Evolutionary conservation across 768 basidiomycete genomes (phyloP), one percentile per base, ranked within the genome.

Genomic region (Leccinum variicolor): DNA sequence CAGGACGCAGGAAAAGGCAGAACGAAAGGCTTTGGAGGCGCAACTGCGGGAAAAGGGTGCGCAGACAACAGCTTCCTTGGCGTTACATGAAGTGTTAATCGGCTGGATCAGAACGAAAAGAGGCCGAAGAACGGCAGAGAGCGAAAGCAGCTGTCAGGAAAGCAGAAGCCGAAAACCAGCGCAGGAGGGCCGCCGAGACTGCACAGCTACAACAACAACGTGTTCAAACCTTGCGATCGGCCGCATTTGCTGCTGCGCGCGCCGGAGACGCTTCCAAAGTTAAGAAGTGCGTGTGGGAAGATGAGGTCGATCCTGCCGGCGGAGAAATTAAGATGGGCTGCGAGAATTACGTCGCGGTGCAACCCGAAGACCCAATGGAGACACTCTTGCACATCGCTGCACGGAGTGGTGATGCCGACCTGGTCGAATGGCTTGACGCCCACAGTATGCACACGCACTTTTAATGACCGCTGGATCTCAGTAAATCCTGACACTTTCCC

Each of bases 331-430:
- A 82, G 64, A 63, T 69, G 53, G 84, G 83, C 21, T 80, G 81
- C 62, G 79, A 81, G 47, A 76, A 74, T 52, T 84, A 84, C 62
- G 77, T 83, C 48, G 70, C 77, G 58, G 60, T 39, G 11, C 59
- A 61, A 4, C 82, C 83, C 11, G 63, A 76, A 56, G 87, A 90
- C 71, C 76, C 75, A n/a, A 73, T 75, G 61, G 84, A 91, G 72
- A 88, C 88, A 39, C 74, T 92, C 11, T 69, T 86, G 54, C 90
- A 91, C 64, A 87, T 92, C 56, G 84, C 82, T 52, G 77, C 81
- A 3, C 72, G 68, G 54, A 74, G 77, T 54, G 85, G 84, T 10
- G 80, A 90, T 71, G 62, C 72, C 7, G 80, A 79, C 21, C 71
- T 92, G 53, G 77, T 87, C 8, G 69, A 81, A 62, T 91, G 89